These are phyloP conservation scores for Phytophthora brassicae DNA, from an alignment of 352 stramenopile species.

Conservation along the genomic window DNA sequence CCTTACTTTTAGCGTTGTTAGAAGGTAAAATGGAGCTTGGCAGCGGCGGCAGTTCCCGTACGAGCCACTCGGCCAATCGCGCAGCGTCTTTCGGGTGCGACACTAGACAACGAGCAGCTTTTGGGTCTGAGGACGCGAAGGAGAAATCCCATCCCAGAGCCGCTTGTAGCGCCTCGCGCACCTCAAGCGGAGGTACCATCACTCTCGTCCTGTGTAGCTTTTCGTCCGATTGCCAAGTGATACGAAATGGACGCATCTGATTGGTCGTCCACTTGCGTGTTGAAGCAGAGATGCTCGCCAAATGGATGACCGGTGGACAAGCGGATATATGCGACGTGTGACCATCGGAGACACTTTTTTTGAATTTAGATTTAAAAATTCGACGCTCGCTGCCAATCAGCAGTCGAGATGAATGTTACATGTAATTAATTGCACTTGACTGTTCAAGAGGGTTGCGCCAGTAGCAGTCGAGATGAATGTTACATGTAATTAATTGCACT, in stretches of 20 bases:
- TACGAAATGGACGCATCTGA: constrained; percentile 5
- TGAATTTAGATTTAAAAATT: too few relatives aligned
- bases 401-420: too few relatives aligned
- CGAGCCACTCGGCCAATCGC: constrained; percentile 48
- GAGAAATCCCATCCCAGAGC: constrained; percentile 51
- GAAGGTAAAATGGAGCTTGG: neutral
- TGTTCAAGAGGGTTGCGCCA: too few relatives aligned
- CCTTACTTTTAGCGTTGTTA: neutral
- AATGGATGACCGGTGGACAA: neutral
- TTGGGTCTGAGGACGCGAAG: constrained; percentile 47
- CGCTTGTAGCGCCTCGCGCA: constrained; percentile 37
- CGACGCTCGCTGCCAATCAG: too few relatives aligned
- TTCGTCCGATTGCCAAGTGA: constrained; percentile 21
- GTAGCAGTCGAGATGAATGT: too few relatives aligned
- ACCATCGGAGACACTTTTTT: neutral
- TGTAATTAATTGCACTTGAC: too few relatives aligned
- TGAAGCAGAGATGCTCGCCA: constrained; percentile 1
- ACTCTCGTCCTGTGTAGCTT: constrained; percentile 14
- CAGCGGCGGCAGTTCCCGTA: constrained; percentile 35
- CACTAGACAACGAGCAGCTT: constrained; percentile 53
- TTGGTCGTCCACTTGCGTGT: constrained; percentile 8
- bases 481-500: too few relatives aligned
- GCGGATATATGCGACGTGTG: neutral
- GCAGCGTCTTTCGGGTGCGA: constrained; percentile 28
- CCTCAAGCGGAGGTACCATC: constrained; percentile 23